phyloP scores from a whole-genome alignment of 2,329 filamentous ascomycete genomes.

The Phialophora macrospora region DNA sequence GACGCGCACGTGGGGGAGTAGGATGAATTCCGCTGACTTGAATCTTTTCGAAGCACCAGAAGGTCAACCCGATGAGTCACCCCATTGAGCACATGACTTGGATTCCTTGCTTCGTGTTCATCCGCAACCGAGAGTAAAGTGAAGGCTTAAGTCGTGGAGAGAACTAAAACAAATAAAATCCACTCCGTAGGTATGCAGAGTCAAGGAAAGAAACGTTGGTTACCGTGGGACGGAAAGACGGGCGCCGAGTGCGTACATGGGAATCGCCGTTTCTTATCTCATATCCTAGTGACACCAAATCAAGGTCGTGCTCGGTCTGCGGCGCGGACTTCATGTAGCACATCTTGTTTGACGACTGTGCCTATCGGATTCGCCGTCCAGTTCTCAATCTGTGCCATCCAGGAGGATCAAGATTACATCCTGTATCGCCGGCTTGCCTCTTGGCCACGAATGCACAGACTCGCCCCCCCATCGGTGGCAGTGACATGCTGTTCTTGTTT shows the following conservation, averaged over 20 bases:
- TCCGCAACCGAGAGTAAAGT: not conserved
- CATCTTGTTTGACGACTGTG: not conserved
- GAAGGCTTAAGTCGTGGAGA: not conserved
- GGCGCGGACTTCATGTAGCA: not conserved
- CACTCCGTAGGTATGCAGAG: not conserved
- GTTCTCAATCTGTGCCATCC: not conserved
- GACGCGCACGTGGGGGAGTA: not conserved
- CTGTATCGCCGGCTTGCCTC: not conserved
- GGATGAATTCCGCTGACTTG: not conserved
- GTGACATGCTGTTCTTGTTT: constrained; percentile 3
- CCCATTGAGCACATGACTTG: not conserved
- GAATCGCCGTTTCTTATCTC: not conserved
- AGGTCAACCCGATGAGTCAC: not conserved
- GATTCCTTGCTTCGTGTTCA: not conserved
- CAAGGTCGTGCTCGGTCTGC: not conserved
- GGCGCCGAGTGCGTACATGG: not conserved
- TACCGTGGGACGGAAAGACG: not conserved
- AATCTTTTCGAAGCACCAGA: not conserved
- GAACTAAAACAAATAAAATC: not conserved
- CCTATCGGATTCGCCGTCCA: not conserved
- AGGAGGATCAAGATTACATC: not conserved
- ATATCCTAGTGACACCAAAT: not conserved
- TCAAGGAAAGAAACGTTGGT: not conserved
- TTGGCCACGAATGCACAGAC: not conserved
- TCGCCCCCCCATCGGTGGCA: not conserved